Base-by-base conservation (phyloP, 2,329 filamentous ascomycete genomes). In the Hymenoscyphus salicellus region DNA sequence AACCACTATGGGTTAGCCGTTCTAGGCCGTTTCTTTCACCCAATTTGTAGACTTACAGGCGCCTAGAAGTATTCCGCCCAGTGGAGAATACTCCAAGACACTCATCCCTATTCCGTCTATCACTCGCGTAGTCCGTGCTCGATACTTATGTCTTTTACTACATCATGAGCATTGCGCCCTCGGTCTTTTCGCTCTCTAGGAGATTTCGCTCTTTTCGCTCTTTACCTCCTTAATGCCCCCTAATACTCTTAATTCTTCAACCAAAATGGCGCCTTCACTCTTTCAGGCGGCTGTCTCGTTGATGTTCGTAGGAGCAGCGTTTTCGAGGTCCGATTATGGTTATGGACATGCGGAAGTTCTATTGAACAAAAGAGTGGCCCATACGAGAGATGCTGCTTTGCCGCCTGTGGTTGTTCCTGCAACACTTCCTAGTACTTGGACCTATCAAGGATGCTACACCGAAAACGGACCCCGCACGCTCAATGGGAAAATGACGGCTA, bases 391-490 rank as follows among this genome's bases (percentile, higher is more conserved):
- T 49, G 43, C 5, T 52, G 2, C 20, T 23, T 14, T 16, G 20
- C n/a, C 62, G 32, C 28, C 46, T 23, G 59, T 56, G 23, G 46
- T 65, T 17, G 55, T 63, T n/a, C 63, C 68, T 23, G 20, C 67
- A 20, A 49, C 56, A 16, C 64, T 72, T 23, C 71, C 70, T 3
- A 68, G 68, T 23, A 67, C 65, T 36, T 72, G 71, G 71, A 66
- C 60, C 41, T 73, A 71, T 38, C 66, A 69, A 65, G 70, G 70
- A 61, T 73, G 71, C 58, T 71, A 69, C 36, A 70, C 67, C 6
- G 70, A 72, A 20, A 58, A 62, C 17, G 65, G 64, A 30, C 64
- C 38, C 20, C 52, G 68, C 30, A 70, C 69, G 11, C 64, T 73
- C 1, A 57, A 26, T 11, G 65, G 67, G 16, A 32, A 66, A 3